Evolutionary conservation across 306 rosid genomes (phyloP), one percentile per base, ranked within the genome.

Genomic region (Medicago ruthenica): DNA sequence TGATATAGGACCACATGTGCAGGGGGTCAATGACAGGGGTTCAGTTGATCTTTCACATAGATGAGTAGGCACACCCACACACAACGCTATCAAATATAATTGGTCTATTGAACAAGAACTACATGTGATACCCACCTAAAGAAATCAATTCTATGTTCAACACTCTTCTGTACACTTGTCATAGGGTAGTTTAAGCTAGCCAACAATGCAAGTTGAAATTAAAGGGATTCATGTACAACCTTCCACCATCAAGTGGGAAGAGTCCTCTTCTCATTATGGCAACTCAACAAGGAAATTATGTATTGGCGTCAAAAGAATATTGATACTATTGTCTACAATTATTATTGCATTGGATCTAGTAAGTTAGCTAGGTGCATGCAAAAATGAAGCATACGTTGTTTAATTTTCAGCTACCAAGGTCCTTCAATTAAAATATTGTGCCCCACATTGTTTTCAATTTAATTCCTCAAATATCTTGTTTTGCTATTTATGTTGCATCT

Each of bases 51-150:
- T 44, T 68, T 54, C 18, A 65, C 20, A 9, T 67, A 74, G 37
- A 34, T 4, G 81, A 50, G 67, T 39, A 39, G 73, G 70, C 76
- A 50, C 76, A 80, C 60, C 76, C 83, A 80, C 80, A 74, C 79
- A 76, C 63, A 76, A 39, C 71, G 64, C 78, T 66, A 18, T 76
- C 70, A 71, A 76, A 27, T 48, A 21, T 48, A 58, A 80, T 76
- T 67, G 82, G 77, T 50, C 68, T 73, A 67, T 73, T 73, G 68
- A 67, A 73, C 47, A 68, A 18, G 68, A 67, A 77, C 79, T 65
- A 57, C 74, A 79, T 83, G 81, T 70, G 79, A 76, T 66, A 65
- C 74, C 39, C 81, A 79, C 79, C 81, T 63, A 75, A 68, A 79
- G 50, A 83, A 70, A 71, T 83, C 79, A 75, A 83, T 70, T 79